These are phyloP conservation scores for Fusarium continuum DNA, from an alignment of 2,329 filamentous ascomycete species.

Conservation along the genomic window DNA sequence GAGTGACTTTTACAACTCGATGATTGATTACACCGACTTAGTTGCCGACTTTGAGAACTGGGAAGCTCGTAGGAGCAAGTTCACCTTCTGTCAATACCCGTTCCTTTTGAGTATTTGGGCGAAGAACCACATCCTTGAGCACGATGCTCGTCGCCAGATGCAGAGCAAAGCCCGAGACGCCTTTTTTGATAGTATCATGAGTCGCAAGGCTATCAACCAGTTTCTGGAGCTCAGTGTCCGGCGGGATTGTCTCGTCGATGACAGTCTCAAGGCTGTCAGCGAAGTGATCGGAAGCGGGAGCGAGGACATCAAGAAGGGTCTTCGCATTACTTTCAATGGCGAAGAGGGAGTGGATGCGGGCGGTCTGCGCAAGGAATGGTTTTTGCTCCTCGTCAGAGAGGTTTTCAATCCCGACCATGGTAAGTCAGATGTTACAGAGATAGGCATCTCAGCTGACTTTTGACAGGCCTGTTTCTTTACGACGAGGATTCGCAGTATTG, in stretches of 20 bases:
- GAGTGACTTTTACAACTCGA: slow-evolving; percentile 86
- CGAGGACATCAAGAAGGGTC: slow-evolving; percentile 89
- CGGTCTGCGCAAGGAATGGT: slow-evolving; percentile 93
- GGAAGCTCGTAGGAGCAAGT: slow-evolving; percentile 78
- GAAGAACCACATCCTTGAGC: slow-evolving; percentile 89
- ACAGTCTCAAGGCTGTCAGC: slow-evolving; percentile 85
- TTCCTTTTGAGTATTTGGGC: slow-evolving; percentile 92
- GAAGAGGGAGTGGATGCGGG: slow-evolving; percentile 94
- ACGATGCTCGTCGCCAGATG: slow-evolving; percentile 91
- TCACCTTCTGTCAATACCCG: slow-evolving; percentile 91
- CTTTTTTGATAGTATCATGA: slow-evolving; percentile 89
- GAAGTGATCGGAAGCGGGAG: slow-evolving; percentile 82
- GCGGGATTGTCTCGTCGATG: slow-evolving; percentile 86
- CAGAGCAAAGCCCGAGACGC: slow-evolving; percentile 86
- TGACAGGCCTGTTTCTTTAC: slow-evolving; percentile 84
- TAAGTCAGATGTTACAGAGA: slow-evolving; percentile 54
- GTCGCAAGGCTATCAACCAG: slow-evolving; percentile 75
- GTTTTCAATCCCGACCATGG: slow-evolving; percentile 91
- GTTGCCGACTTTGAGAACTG: slow-evolving; percentile 87
- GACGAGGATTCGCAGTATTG: slow-evolving; percentile 91
- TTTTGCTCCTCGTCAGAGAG: slow-evolving; percentile 84
- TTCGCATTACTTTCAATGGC: slow-evolving; percentile 84
- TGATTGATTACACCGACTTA: slow-evolving; percentile 87
- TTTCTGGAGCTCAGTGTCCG: slow-evolving; percentile 81
- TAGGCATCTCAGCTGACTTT: slow-evolving; percentile 19